phyloP scores from a whole-genome alignment of 495 filamentous ascomycete genomes.

The Penicillium goetzii region DNA sequence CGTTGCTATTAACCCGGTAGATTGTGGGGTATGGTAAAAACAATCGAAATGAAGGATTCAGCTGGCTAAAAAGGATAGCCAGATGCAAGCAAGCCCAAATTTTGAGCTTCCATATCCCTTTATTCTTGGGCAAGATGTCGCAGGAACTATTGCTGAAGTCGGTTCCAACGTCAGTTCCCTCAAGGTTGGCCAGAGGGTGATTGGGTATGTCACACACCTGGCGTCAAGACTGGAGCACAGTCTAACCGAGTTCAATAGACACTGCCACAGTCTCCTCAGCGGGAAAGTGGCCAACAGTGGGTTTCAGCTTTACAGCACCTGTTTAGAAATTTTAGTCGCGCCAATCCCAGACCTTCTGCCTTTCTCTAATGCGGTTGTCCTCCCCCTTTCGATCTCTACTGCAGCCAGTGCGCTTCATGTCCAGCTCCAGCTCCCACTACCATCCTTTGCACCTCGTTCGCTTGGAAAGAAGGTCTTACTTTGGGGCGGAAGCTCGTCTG shows the following conservation, averaged over 20 bases:
- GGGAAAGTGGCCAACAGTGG: conserved; percentile 29
- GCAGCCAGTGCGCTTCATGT: conserved; percentile 50
- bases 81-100: neutral
- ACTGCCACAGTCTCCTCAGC: conserved; percentile 22
- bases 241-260: conserved; percentile 5
- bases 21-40: conserved; percentile 13
- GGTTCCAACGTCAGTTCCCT: conserved; percentile 36
- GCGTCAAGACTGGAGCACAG: neutral
- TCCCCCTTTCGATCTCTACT: conserved; percentile 53
- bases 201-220: conserved; percentile 33
- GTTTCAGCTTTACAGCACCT: conserved; percentile 38
- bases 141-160: conserved; percentile 43
- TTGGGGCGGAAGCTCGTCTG: conserved; percentile 40
- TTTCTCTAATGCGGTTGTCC: conserved; percentile 47
- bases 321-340: conserved; percentile 26
- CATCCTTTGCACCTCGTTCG: conserved; percentile 21
- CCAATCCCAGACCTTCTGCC: conserved; percentile 45
- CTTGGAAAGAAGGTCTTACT: conserved; percentile 36
- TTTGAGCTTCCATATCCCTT: conserved; percentile 11
- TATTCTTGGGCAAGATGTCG: conserved; percentile 45
- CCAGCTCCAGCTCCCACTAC: conserved; percentile 36
- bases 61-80: neutral
- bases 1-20: conserved; percentile 23
- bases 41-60: neutral
- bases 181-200: conserved; percentile 47